Conservation (phyloP, 2,329 filamentous ascomycete genomes). For the Nigrograna mackinnonii region DNA sequence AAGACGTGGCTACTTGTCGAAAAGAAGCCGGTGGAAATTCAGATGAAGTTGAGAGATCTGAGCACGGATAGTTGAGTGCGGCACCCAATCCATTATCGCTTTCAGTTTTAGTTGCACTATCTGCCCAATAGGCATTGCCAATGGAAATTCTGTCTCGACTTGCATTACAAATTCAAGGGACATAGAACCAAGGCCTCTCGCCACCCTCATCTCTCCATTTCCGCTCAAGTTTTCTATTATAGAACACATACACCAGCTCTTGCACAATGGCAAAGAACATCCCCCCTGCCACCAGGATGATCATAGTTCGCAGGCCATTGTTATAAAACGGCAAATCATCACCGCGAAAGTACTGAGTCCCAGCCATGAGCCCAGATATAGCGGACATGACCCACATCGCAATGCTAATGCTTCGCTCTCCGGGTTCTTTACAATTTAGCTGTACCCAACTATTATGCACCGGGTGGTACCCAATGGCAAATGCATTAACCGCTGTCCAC, state of each 20-base stretch:
- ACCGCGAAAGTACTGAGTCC: slow-evolving; percentile 54
- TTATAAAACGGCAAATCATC: slow-evolving; percentile 50
- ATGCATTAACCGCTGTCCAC: slow-evolving; percentile 56
- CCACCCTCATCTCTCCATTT: slow-evolving; percentile 15
- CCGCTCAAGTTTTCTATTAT: slow-evolving; percentile 38
- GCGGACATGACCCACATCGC: slow-evolving; percentile 59
- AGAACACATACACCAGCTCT: slow-evolving; percentile 41
- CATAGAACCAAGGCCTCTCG: slow-evolving; percentile 23
- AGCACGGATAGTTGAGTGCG: too few species aligned
- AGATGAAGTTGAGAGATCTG: neutral
- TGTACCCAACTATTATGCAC: slow-evolving; percentile 59
- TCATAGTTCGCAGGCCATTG: slow-evolving; percentile 50
- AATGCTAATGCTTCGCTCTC: slow-evolving; percentile 54
- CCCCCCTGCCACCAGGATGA: slow-evolving; percentile 48
- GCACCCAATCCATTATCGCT: neutral
- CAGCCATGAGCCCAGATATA: slow-evolving; percentile 55
- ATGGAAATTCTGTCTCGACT: too few species aligned
- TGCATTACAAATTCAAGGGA: too few species aligned
- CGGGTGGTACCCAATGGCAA: slow-evolving; percentile 59
- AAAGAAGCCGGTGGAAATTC: slow-evolving; percentile 6
- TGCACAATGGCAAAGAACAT: slow-evolving; percentile 47
- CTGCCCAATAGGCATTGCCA: too few species aligned
- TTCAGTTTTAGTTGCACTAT: too few species aligned
- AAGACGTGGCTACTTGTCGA: slow-evolving; percentile 9
- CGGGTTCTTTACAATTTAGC: slow-evolving; percentile 52